These are phyloP conservation scores for Trichoderma hamatum DNA, from an alignment of 2,329 filamentous ascomycete genomes.

Conservation along the genomic window DNA sequence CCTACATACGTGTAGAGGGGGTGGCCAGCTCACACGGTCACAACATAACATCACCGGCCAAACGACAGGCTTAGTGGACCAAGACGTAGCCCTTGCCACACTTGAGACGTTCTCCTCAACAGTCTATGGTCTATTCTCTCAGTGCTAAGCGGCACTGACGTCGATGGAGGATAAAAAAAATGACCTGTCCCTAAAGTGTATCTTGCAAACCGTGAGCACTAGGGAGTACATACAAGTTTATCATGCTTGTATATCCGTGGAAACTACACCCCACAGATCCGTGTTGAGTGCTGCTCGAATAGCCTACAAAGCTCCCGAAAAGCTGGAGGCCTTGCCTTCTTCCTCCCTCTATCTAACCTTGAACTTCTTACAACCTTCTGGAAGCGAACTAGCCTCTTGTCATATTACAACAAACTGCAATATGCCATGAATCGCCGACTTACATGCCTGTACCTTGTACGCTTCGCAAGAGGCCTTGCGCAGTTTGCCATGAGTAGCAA, in stretches of 20 bases:
- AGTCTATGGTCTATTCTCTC: not conserved
- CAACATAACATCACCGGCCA: conserved; percentile 11
- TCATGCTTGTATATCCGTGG: conserved; percentile 2
- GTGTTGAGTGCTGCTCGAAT: not conserved
- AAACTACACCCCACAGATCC: not conserved
- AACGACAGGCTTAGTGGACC: conserved; percentile 2
- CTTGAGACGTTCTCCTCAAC: conserved; percentile 1
- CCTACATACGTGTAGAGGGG: conserved; percentile 1
- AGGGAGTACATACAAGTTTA: not conserved
- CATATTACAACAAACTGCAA: conserved; percentile 16
- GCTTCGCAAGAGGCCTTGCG: not conserved
- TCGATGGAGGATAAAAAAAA: not conserved
- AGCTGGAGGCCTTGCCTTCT: not conserved
- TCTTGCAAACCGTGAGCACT: not conserved
- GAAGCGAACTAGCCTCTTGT: conserved; percentile 10
- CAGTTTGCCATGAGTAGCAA: not conserved
- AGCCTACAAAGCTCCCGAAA: not conserved
- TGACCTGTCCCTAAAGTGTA: not conserved
- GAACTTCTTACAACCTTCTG: not conserved
- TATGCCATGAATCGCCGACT: conserved; percentile 13
- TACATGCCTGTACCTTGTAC: conserved; percentile 5
- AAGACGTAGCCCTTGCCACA: conserved; percentile 15
- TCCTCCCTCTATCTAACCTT: not conserved
- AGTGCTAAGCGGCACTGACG: not conserved
- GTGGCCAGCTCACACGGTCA: conserved; percentile 24